Evolutionary conservation across 495 filamentous ascomycete genomes (phyloP).

Genomic region (Aspergillus funiculosus): DNA sequence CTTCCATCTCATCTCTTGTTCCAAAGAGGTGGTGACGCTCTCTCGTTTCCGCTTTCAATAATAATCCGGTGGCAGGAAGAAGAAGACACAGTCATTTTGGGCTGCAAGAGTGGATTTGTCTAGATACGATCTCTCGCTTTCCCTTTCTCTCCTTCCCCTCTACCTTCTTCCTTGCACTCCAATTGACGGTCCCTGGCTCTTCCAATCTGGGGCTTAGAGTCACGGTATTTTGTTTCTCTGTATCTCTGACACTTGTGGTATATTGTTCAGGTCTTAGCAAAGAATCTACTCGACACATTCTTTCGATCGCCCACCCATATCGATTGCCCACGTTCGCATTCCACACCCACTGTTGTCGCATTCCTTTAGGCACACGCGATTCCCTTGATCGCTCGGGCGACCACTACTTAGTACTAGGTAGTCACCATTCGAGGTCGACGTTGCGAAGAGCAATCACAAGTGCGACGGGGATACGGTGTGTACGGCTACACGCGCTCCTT

Average conservation of each 20-base stretch:
- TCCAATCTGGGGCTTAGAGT: constrained; percentile 6
- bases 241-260: constrained; percentile 10
- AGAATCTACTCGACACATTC: constrained; percentile 13
- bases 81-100: constrained; percentile 15
- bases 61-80: constrained; percentile 22
- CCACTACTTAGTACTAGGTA: background rate
- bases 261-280: constrained; percentile 14
- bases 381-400: constrained; percentile 6
- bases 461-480: background rate
- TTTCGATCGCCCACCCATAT: constrained; percentile 20
- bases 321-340: constrained; percentile 25
- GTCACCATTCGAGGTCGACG: background rate
- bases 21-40: constrained; percentile 5
- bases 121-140: constrained; percentile 32
- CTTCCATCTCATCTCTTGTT: background rate
- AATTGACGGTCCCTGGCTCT: background rate
- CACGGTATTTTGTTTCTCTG: background rate
- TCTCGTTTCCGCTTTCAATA: constrained; percentile 2
- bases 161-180: constrained; percentile 6
- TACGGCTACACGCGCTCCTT: constrained; percentile 31
- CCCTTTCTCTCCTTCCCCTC: constrained; percentile 18
- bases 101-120: constrained; percentile 28
- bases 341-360: constrained; percentile 17
- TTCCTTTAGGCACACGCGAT: constrained; percentile 1
- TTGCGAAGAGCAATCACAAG: no score